Evolutionary conservation across 2,329 filamentous ascomycete species (phyloP), one percentile per base, ranked within the genome.

Genomic region (Stagonosporopsis vannaccii): DNA sequence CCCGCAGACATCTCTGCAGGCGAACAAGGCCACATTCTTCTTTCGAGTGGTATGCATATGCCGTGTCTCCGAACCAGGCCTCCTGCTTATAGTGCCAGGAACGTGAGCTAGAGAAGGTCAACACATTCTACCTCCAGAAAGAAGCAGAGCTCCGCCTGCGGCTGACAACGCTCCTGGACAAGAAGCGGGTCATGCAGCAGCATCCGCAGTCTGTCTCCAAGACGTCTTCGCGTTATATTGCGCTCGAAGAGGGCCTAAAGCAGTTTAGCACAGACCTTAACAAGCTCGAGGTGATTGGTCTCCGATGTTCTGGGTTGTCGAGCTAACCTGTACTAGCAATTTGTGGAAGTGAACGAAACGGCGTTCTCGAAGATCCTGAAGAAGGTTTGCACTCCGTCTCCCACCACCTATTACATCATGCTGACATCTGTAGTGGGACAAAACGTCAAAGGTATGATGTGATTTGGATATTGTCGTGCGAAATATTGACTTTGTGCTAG

Each of bases 291-390:
- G 83, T 85, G 71, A 72, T 78, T 71, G 66, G 66, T 55, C 44
- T 61, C 51, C 56, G 36, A 52, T 43, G 33, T 35, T 35, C 39
- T 42, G 42, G 51, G 45, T 48, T 48, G 45, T 35, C 33, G 56
- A 51, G 63, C 72, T 74, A 70, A 75, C 67, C 59, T 50, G 51
- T 60, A 54, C 52, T 51, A 97, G 81, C 95, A 98, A 81, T 99
- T 98, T 77, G 92, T 99, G 63, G 94, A 98, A 76, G 91, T 98
- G 73, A 99, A 99, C 74, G 94, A 95, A 70, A 97, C 92, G 1
- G 95, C 93, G 15, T 97, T 98, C 75, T 97, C 94, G 25, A 99
- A 99, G 77, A 99, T 99, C 57, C 81, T 99, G 62, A 99, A 99
- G 80, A 99, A 99, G 84, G 86, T 87, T 71, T 58, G 80, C 36